Conservation (phyloP, 352 stramenopile genomes). For the Elongisporangium senticosum region DNA sequence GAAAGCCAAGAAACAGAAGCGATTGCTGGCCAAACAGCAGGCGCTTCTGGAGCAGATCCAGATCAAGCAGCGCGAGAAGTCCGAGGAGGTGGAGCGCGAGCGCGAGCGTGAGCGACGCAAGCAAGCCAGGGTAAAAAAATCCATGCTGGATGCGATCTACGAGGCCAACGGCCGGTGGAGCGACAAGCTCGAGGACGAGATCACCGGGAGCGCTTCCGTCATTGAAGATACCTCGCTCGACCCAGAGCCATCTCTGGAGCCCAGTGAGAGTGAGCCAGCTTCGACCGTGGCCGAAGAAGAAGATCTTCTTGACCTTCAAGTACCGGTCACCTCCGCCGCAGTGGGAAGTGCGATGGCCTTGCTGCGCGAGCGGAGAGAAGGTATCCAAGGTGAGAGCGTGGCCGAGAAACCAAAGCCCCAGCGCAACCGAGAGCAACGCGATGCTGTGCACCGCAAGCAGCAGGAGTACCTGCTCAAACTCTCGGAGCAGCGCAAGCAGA, state of each 20-base stretch:
- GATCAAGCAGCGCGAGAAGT: conserved; percentile 45
- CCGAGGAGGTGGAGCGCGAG: conserved; percentile 43
- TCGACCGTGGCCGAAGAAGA: not conserved
- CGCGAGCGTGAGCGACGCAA: conserved; percentile 38
- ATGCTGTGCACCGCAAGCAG: conserved; percentile 55
- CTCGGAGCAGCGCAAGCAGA: conserved; percentile 55
- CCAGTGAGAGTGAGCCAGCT: not conserved
- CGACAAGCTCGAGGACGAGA: conserved; percentile 14
- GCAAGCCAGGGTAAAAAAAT: conserved; percentile 53
- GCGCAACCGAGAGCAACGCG: conserved; percentile 37
- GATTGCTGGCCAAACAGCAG: conserved; percentile 57
- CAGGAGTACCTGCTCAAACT: conserved; percentile 61
- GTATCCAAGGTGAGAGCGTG: conserved; percentile 9
- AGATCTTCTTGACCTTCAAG: not conserved
- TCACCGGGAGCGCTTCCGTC: not conserved
- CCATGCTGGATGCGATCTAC: conserved; percentile 46
- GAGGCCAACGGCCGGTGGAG: conserved; percentile 27
- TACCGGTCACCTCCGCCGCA: not conserved
- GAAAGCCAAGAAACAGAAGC: conserved; percentile 36
- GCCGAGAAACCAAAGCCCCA: conserved; percentile 28
- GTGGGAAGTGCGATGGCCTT: not conserved
- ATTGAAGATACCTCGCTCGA: not conserved
- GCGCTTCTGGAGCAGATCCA: conserved; percentile 41
- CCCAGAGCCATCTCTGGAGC: not conserved
- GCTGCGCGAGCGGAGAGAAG: conserved; percentile 9